phyloP scores from a whole-genome alignment of 129 eudicot species.

The Heracleum sosnowskyi region DNA sequence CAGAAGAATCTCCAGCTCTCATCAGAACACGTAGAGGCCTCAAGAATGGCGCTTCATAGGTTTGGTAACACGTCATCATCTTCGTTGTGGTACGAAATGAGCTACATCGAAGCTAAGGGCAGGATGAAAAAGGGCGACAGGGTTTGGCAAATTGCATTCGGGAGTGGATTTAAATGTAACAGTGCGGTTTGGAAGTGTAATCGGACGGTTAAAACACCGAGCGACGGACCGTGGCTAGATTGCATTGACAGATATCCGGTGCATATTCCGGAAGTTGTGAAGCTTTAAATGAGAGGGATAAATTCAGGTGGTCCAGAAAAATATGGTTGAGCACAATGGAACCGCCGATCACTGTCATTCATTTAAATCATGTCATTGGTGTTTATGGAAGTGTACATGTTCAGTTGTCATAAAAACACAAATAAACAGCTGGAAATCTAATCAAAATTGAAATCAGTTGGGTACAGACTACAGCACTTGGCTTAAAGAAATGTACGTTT shows the following conservation, averaged over 20 bases:
- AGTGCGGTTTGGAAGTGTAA: constrained; percentile 75
- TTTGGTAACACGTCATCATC: constrained; percentile 75
- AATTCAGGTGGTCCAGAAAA: background rate
- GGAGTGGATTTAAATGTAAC: constrained; percentile 79
- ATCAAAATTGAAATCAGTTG: background rate
- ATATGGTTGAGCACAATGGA: background rate
- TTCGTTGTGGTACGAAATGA: constrained; percentile 69
- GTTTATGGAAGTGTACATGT: background rate
- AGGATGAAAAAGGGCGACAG: constrained; percentile 67
- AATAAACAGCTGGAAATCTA: constrained; percentile 3
- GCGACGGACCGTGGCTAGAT: constrained; percentile 51
- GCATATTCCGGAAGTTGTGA: constrained; percentile 22
- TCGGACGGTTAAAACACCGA: constrained; percentile 26
- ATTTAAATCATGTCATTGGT: constrained; percentile 1
- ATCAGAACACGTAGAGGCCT: constrained; percentile 66
- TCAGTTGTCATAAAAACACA: background rate
- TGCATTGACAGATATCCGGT: constrained; percentile 46
- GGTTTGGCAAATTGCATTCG: constrained; percentile 81
- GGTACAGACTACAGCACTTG: background rate
- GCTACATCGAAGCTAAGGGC: constrained; percentile 66
- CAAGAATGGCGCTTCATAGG: constrained; percentile 69
- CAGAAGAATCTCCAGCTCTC: constrained; percentile 56
- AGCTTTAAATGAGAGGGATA: constrained; percentile 11
- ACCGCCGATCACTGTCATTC: background rate
- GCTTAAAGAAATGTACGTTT: background rate